A percentile compares a stretch with the other conserved stretches of the same genome.
phyloP scores from a whole-genome alignment of 2,329 filamentous ascomycete genomes.

The Claviceps spartinae region DNA sequence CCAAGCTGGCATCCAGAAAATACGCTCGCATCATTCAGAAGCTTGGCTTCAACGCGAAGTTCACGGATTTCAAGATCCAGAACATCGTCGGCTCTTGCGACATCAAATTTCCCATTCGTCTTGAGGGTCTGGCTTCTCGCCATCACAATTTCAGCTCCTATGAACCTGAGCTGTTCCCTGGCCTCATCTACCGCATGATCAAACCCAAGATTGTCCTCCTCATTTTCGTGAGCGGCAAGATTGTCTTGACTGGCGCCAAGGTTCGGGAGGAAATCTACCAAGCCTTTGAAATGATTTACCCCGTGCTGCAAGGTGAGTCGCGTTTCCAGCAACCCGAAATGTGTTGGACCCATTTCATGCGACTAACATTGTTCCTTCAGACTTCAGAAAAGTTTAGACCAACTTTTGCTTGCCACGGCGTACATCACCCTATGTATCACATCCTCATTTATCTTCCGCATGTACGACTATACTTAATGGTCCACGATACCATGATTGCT shows the following conservation, averaged over 20 bases:
- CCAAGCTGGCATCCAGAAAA: conserved; percentile 90
- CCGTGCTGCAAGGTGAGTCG: conserved; percentile 69
- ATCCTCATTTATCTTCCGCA: conserved; percentile 11
- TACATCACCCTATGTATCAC: conserved; percentile 8
- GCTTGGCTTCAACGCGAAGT: conserved; percentile 98
- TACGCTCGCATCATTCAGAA: conserved; percentile 99
- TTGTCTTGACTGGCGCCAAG: conserved; percentile 93
- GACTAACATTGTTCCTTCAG: conserved; percentile 15
- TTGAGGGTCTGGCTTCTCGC: conserved; percentile 88
- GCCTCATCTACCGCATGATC: conserved; percentile 99
- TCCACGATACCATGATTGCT: conserved; percentile 36
- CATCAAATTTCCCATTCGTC: conserved; percentile 96
- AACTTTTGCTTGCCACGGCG: conserved; percentile 5
- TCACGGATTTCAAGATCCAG: conserved; percentile 99
- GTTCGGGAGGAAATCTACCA: conserved; percentile 97
- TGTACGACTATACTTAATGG: conserved; percentile 29
- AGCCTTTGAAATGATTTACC: conserved; percentile 94
- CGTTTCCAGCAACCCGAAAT: neutral
- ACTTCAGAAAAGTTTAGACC: conserved; percentile 44
- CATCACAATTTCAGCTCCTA: conserved; percentile 99
- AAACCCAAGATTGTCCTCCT: conserved; percentile 97
- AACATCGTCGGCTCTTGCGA: conserved; percentile 98
- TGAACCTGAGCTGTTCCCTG: conserved; percentile 95
- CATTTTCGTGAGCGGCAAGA: conserved; percentile 97
- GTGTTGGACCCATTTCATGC: neutral